These are phyloP conservation scores for Knoxia roxburghii DNA, from an alignment of 257 asterid species.

Conservation along the genomic window DNA sequence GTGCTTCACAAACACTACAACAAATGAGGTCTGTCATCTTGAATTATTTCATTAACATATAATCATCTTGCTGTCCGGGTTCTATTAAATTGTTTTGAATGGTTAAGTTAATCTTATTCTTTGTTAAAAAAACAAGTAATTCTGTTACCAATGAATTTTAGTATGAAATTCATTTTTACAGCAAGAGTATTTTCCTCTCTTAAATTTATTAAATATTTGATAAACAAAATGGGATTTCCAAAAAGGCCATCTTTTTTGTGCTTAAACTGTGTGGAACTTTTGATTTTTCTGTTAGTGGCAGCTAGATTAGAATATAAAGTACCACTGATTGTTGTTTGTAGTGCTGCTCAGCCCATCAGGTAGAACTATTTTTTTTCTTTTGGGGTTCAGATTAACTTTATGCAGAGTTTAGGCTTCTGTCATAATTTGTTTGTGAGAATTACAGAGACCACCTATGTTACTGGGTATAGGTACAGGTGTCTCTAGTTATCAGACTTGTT, in stretches of 20 bases:
- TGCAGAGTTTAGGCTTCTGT: neutral
- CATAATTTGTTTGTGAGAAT: neutral
- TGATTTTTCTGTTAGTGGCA: neutral
- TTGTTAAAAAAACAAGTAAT: neutral
- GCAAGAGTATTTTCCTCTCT: neutral
- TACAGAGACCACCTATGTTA: no score
- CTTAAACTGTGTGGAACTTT: neutral
- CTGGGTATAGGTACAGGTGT: no score
- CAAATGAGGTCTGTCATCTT: constrained; percentile 66
- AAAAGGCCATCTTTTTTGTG: neutral
- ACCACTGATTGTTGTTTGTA: neutral
- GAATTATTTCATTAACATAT: neutral
- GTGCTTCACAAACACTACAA: constrained; percentile 84
- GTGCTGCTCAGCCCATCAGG: neutral
- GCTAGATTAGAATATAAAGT: neutral
- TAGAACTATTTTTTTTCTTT: neutral
- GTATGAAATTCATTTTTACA: no score
- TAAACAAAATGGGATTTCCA: neutral
- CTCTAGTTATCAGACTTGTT: no score
- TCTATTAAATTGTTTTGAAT: neutral
- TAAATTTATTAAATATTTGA: neutral
- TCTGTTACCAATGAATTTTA: neutral
- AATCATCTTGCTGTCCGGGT: neutral
- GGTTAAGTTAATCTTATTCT: neutral
- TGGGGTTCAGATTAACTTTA: no score